Evolutionary conservation across 2,329 filamentous ascomycete species (phyloP), one percentile per base, ranked within the genome.

Genomic region (Diaporthe citrichinensis): DNA sequence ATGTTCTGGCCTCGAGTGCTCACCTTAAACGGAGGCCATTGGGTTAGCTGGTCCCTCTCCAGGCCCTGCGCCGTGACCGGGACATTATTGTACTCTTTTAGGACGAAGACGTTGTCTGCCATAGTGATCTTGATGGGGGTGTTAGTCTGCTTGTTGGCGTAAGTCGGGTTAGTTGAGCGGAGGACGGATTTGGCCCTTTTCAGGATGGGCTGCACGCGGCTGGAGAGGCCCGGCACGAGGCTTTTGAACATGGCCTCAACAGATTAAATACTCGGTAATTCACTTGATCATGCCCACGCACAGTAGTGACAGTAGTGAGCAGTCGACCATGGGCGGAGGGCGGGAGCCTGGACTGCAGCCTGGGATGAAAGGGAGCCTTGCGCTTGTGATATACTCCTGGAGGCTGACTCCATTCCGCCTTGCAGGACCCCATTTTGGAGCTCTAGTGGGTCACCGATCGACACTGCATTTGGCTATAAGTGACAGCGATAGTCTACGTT

Each of bases 1-100:
- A 7, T 10, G 28, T 8, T 25, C 23, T n/a, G 10, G 20, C 36
- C 36, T 17, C 75, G n/a, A 72, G 71, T 14, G 76, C 82, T 78
- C 80, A 89, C 89, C 20, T 85, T 87, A 79, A 91, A 90, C 0
- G 89, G 88, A 9, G 83, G 84, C 78, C 90, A 91, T 8, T 78
- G 79, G 15, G 85, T 80, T 1, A 91, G 81, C 72, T 88, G 84
- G 0, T 87, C 82, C 73, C 87, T 80, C 0, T 86, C 81, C 28
- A 90, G 83, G 3, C 84, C 87, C 0, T 87, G 85, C 0, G 90
- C 82, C 14, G 80, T 85, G 71, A 90, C 84, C 4, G 84, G 81
- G 71, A 89, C 67, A 23, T 55, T 80, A 73, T 82, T 78, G 39
- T 84, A 81, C 20, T 83, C 79, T 28, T 84, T 81, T 28, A 87